Conservation (phyloP, 257 asterid species). For the Lithospermum erythrorhizon region DNA sequence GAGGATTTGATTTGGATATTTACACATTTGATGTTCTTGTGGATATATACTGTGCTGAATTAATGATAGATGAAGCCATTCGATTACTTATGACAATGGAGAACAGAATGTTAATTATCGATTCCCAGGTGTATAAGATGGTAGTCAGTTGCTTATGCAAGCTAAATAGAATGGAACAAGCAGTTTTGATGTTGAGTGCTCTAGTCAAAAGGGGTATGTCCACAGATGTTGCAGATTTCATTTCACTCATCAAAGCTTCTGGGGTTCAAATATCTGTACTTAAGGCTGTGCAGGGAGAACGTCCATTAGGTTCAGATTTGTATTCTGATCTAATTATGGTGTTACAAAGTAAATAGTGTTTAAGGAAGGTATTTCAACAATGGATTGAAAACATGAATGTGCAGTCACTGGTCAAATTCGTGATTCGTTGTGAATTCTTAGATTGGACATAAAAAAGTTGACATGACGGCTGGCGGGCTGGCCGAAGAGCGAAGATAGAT, state of each 20-base stretch:
- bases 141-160: slow-evolving; percentile 16
- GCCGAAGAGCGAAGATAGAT: too few species aligned
- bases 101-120: slow-evolving; percentile 15
- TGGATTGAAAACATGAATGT: too few species aligned
- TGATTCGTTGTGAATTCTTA: too few species aligned
- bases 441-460: too few species aligned
- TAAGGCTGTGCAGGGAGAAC: slow-evolving; percentile 3
- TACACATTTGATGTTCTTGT: slow-evolving; percentile 11
- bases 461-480: too few species aligned
- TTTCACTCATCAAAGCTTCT: slow-evolving; percentile 9
- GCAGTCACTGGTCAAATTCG: too few species aligned
- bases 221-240: slow-evolving; percentile 3
- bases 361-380: background rate
- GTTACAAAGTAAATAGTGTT: slow-evolving; percentile 9
- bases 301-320: slow-evolving; percentile 7
- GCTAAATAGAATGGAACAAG: slow-evolving; percentile 13
- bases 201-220: slow-evolving; percentile 24
- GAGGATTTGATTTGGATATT: slow-evolving; percentile 18
- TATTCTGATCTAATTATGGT: slow-evolving; percentile 15
- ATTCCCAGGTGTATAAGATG: slow-evolving; percentile 13
- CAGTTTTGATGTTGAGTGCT: slow-evolving; percentile 14
- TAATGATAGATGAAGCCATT: slow-evolving; percentile 20
- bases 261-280: slow-evolving; percentile 8
- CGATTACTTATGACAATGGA: slow-evolving; percentile 16
- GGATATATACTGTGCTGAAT: slow-evolving; percentile 12